A percentile compares a stretch with the other conserved stretches of the same genome.
Conservation (phyloP, 1,139 yeast species). For the Wickerhamiella pararugosa region DNA sequence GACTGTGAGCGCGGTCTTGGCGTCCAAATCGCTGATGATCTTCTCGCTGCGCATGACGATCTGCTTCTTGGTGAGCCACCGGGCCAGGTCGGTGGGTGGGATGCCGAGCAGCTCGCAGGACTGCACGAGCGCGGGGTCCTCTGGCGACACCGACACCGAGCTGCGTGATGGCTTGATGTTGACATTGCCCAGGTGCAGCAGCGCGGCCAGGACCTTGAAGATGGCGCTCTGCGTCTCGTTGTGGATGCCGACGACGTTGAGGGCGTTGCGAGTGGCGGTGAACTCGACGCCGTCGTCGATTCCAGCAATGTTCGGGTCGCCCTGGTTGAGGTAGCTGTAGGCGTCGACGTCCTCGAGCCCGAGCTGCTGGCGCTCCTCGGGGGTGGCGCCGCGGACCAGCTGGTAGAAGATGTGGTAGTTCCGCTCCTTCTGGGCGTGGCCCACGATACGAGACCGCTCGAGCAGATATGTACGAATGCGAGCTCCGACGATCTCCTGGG, state of each 20-base stretch:
- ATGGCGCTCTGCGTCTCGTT: slow-evolving; percentile 47
- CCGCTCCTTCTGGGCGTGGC: slow-evolving; percentile 79
- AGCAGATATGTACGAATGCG: slow-evolving; percentile 80
- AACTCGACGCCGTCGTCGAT: slow-evolving; percentile 77
- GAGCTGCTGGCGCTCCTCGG: slow-evolving; percentile 41
- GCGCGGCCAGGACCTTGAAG: slow-evolving; percentile 70
- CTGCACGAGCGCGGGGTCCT: slow-evolving; percentile 69
- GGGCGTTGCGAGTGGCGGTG: slow-evolving; percentile 56
- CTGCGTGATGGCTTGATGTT: slow-evolving; percentile 74
- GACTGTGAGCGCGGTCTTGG: slow-evolving; percentile 77
- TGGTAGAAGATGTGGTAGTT: slow-evolving; percentile 95
- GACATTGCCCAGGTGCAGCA: slow-evolving; percentile 87
- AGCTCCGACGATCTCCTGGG: slow-evolving; percentile 77
- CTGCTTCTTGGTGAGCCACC: slow-evolving; percentile 91
- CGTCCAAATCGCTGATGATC: slow-evolving; percentile 69
- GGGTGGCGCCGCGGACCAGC: slow-evolving; percentile 60
- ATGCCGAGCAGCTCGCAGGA: slow-evolving; percentile 81
- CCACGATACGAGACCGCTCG: slow-evolving; percentile 87
- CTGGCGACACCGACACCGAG: slow-evolving; percentile 69
- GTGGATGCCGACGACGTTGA: slow-evolving; percentile 61
- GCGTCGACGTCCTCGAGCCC: slow-evolving; percentile 51
- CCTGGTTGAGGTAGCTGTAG: slow-evolving; percentile 78
- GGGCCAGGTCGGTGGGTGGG: slow-evolving; percentile 58
- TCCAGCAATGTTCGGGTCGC: slow-evolving; percentile 56
- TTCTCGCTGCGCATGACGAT: slow-evolving; percentile 87